Conservation (phyloP, 2,329 filamentous ascomycete genomes). For the Colletotrichum acutatum region DNA sequence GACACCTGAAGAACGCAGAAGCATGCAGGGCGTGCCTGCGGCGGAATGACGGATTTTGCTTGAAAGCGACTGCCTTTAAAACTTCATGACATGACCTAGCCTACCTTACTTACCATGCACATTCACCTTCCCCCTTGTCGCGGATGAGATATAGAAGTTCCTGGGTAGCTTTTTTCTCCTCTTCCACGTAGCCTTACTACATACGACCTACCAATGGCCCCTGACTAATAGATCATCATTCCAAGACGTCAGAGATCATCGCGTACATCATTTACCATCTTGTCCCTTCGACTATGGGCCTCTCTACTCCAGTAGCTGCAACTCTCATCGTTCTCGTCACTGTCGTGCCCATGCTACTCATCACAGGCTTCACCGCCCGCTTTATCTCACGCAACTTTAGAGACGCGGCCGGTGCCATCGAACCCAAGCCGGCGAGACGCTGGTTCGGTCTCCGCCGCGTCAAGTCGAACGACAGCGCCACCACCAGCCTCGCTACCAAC, state of each 20-base stretch:
- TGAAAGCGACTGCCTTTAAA: slow-evolving; percentile 28
- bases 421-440: slow-evolving; percentile 9
- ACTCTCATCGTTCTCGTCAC: slow-evolving; percentile 26
- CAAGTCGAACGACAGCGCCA: background rate
- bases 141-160: background rate
- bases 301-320: slow-evolving; percentile 15
- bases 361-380: slow-evolving; percentile 6
- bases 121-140: background rate
- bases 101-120: background rate
- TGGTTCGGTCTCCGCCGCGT: slow-evolving; percentile 23
- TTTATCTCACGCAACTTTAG: slow-evolving; percentile 30
- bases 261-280: background rate
- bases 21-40: slow-evolving; percentile 28
- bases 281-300: slow-evolving; percentile 20
- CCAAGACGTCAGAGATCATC: background rate
- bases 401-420: slow-evolving; percentile 24
- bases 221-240: background rate
- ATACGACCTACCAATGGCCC: background rate
- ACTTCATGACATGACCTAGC: slow-evolving; percentile 21
- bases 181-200: background rate
- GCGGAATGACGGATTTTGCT: slow-evolving; percentile 20
- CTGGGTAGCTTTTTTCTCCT: background rate
- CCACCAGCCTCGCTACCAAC: slow-evolving; percentile 1
- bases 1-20: slow-evolving; percentile 37
- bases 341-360: slow-evolving; percentile 1